phyloP scores from a whole-genome alignment of 1,284 basidiomycete species.

The Vanrija pseudolonga region DNA sequence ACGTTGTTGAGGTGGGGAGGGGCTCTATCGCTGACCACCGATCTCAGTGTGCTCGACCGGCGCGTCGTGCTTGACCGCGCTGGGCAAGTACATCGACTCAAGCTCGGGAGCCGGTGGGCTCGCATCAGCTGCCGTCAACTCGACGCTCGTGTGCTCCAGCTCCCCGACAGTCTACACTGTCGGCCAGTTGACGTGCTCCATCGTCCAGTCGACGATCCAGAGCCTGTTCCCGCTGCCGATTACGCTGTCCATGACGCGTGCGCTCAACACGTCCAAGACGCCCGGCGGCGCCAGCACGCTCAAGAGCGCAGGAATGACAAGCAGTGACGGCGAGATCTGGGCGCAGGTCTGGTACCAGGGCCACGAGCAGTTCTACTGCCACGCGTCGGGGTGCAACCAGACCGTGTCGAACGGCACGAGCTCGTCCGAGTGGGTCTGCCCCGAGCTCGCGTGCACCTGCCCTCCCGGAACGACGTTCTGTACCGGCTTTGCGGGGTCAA shows the following conservation, averaged over 20 bases:
- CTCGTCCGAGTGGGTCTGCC: constrained; percentile 61
- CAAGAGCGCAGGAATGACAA: constrained; percentile 45
- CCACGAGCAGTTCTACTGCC: constrained; percentile 73
- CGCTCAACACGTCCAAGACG: constrained; percentile 61
- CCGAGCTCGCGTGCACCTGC: constrained; percentile 69
- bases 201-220: constrained; percentile 72
- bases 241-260: constrained; percentile 70
- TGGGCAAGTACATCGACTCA: not conserved
- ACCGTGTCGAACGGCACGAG: constrained; percentile 41
- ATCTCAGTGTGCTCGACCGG: constrained; percentile 5
- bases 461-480: constrained; percentile 67
- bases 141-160: constrained; percentile 26
- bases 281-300: constrained; percentile 50
- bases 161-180: constrained; percentile 25
- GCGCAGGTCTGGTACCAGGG: constrained; percentile 80
- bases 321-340: constrained; percentile 57
- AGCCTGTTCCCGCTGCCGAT: constrained; percentile 64
- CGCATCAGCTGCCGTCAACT: constrained; percentile 17
- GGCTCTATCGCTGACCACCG: not conserved
- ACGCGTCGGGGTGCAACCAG: constrained; percentile 66
- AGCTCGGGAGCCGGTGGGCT: not conserved
- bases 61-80: constrained; percentile 6
- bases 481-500: constrained; percentile 51
- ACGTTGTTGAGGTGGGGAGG: constrained; percentile 7
- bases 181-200: constrained; percentile 32